A percentile compares a stretch with the other conserved stretches of the same genome.
Evolutionary conservation across 2,329 filamentous ascomycete genomes (phyloP).

Genomic region (Colletotrichum theobromicola): DNA sequence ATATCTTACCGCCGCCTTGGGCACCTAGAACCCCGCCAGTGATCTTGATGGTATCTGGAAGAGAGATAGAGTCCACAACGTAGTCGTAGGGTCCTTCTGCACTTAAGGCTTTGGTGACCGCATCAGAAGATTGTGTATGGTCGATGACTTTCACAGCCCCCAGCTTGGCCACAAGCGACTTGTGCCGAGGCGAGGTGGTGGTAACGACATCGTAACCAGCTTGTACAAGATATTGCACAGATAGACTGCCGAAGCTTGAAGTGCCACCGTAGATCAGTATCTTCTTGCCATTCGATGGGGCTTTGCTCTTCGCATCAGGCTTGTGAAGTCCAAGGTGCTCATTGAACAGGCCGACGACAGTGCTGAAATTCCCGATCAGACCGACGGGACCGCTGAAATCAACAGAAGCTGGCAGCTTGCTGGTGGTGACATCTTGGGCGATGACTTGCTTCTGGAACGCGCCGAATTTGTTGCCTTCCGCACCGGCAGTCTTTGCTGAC

Average conservation of each 20-base stretch:
- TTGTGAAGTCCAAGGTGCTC: constrained; percentile 28
- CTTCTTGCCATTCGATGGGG: constrained; percentile 26
- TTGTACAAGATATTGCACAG: constrained; percentile 48
- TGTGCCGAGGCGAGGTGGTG: constrained; percentile 46
- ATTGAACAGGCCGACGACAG: constrained; percentile 28
- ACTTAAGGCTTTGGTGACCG: constrained; percentile 24
- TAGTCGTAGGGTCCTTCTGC: constrained; percentile 30
- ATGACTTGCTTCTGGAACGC: constrained; percentile 14
- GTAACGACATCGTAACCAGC: constrained; percentile 50
- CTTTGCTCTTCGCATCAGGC: constrained; percentile 24
- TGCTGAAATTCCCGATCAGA: constrained; percentile 27
- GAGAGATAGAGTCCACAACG: constrained; percentile 32
- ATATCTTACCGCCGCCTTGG: constrained; percentile 5
- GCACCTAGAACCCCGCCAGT: constrained; percentile 19
- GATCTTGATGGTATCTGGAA: constrained; percentile 25
- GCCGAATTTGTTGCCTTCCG: constrained; percentile 5
- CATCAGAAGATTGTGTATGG: constrained; percentile 35
- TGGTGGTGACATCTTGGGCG: constrained; percentile 26
- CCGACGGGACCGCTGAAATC: constrained; percentile 27
- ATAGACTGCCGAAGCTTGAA: constrained; percentile 48
- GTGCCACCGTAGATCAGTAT: constrained; percentile 52
- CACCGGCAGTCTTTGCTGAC: neutral
- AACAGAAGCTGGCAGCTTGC: constrained; percentile 29
- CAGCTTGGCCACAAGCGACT: constrained; percentile 44
- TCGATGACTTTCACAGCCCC: constrained; percentile 51